Evolutionary conservation across 768 basidiomycete genomes (phyloP).

Genomic region (Hysterangium stoloniferum): DNA sequence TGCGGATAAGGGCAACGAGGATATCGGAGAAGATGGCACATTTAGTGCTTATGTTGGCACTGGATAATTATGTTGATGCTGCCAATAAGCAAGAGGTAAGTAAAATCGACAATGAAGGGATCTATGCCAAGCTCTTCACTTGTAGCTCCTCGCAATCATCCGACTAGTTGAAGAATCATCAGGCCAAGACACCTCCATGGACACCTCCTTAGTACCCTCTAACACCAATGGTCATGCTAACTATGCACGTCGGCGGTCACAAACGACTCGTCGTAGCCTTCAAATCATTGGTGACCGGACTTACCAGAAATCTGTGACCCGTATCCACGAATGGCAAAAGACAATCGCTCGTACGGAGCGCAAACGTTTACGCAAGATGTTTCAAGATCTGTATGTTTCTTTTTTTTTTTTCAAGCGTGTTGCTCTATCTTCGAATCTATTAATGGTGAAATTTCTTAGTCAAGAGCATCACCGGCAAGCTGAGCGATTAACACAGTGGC

Average conservation of each 20-base stretch:
- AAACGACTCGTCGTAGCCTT: slow-evolving; percentile 20
- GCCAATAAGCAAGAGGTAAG: slow-evolving; percentile 69
- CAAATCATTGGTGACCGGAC: slow-evolving; percentile 52
- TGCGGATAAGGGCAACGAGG: slow-evolving; percentile 40
- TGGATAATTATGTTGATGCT: slow-evolving; percentile 52
- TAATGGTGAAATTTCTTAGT: slow-evolving; percentile 40
- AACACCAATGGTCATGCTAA: slow-evolving; percentile 14
- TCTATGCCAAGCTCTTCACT: not conserved
- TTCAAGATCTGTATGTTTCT: slow-evolving; percentile 60
- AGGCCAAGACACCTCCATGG: slow-evolving; percentile 32
- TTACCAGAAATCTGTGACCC: slow-evolving; percentile 51
- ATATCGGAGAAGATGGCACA: slow-evolving; percentile 67
- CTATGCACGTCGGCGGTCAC: not conserved
- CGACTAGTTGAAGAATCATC: not conserved
- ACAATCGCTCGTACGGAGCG: slow-evolving; percentile 60
- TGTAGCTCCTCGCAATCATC: slow-evolving; percentile 10
- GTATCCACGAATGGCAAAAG: slow-evolving; percentile 68
- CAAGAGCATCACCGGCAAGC: slow-evolving; percentile 68
- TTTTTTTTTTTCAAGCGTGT: not conserved
- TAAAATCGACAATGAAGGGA: slow-evolving; percentile 2
- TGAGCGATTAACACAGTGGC: slow-evolving; percentile 36
- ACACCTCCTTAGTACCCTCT: slow-evolving; percentile 44
- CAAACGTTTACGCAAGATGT: slow-evolving; percentile 62
- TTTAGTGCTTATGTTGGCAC: slow-evolving; percentile 57
- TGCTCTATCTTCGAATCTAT: too few relatives aligned